Percentiles rank a stretch among this genome's conserved stretches.
phyloP scores from a whole-genome alignment of 2,329 filamentous ascomycete genomes.

The Trichophyton verrucosum region DNA sequence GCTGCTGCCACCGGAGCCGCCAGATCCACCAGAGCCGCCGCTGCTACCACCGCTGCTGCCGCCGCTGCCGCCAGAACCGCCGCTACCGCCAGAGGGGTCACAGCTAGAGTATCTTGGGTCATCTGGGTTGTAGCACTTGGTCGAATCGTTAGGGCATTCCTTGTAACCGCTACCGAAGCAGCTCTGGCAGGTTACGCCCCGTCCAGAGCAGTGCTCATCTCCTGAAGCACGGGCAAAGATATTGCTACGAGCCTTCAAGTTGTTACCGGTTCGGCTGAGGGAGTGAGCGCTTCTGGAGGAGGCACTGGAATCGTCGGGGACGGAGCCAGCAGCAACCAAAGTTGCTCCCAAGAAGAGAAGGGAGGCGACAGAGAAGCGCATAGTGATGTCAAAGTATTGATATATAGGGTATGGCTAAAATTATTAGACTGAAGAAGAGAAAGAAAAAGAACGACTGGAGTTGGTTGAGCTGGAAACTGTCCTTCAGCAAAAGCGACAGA shows the following conservation, averaged over 20 bases:
- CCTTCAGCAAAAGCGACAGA: not conserved
- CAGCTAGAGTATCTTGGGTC: not conserved
- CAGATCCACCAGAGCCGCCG: not conserved
- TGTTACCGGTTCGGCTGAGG: not conserved
- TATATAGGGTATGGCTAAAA: not conserved
- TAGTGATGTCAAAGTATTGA: not conserved
- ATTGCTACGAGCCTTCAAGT: conserved; percentile 1
- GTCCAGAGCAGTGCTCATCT: not conserved
- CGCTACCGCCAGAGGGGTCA: not conserved
- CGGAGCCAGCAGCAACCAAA: conserved; percentile 1
- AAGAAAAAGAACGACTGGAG: not conserved
- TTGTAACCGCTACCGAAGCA: conserved; percentile 5
- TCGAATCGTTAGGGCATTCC: conserved; percentile 3
- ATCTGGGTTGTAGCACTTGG: conserved; percentile 2
- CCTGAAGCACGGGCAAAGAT: not conserved
- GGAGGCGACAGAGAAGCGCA: conserved; percentile 1
- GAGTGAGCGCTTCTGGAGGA: not conserved
- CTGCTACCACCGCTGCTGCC: not conserved
- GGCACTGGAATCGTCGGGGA: not conserved
- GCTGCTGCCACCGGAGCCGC: not conserved
- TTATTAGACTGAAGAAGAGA: not conserved
- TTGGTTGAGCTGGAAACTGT: not conserved
- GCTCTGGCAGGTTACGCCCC: conserved; percentile 5
- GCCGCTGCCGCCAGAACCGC: not conserved
- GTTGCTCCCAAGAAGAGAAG: not conserved